These are phyloP conservation scores for Hura crepitans DNA, from an alignment of 441 rosid species.

Conservation along the genomic window DNA sequence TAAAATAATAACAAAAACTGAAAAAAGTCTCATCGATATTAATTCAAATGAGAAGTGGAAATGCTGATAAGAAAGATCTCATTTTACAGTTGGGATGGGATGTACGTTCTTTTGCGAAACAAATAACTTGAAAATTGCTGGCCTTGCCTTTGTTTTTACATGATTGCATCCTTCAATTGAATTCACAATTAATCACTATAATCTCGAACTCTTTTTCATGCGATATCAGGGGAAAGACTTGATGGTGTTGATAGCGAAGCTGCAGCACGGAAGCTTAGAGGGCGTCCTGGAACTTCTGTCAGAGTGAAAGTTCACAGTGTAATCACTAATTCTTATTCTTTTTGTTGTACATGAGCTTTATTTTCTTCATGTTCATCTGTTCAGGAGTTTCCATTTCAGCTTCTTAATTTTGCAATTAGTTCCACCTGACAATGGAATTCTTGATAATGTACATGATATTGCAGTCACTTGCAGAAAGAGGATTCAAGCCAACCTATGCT, in stretches of 20 bases:
- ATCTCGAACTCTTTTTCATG: constrained; percentile 10
- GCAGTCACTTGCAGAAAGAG: background rate
- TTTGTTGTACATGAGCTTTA: background rate
- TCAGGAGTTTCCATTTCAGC: background rate
- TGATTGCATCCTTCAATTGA: background rate
- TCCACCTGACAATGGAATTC: background rate
- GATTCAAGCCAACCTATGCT: background rate
- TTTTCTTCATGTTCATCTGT: background rate
- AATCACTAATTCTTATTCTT: constrained; percentile 23
- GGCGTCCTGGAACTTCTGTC: constrained; percentile 73
- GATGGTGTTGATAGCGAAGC: constrained; percentile 67
- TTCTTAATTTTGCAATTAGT: background rate
- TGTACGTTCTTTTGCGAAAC: too few relatives aligned
- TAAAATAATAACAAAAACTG: background rate
- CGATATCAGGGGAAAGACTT: constrained; percentile 56
- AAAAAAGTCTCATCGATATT: background rate
- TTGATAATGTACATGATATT: background rate
- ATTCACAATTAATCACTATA: background rate
- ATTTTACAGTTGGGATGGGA: too few relatives aligned
- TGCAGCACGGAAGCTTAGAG: constrained; percentile 86
- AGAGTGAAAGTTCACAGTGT: constrained; percentile 66
- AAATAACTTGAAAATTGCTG: too few relatives aligned
- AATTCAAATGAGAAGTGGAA: background rate
- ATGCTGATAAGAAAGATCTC: background rate
- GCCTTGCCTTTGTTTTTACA: too few relatives aligned